Evolutionary conservation across 1,139 yeast genomes (phyloP).

Genomic region (Hemisphaericaspora subhashii): DNA sequence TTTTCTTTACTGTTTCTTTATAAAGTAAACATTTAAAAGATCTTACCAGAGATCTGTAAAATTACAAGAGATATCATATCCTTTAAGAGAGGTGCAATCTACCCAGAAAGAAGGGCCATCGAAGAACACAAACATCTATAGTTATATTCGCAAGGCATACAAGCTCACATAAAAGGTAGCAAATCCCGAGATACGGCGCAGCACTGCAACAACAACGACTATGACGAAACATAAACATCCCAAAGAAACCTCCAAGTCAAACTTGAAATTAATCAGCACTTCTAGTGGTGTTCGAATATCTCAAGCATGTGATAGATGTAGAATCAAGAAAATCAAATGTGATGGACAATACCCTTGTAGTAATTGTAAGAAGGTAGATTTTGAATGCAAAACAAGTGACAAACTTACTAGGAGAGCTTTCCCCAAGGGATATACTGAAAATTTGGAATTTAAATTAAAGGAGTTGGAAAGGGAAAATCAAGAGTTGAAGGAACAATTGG

Average conservation of each 20-base stretch:
- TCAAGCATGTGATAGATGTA: slow-evolving; percentile 80
- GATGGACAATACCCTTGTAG: slow-evolving; percentile 73
- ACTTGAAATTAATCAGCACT: slow-evolving; percentile 42
- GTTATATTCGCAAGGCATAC: neutral
- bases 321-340: slow-evolving; percentile 75
- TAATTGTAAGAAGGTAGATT: slow-evolving; percentile 62
- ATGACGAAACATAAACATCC: slow-evolving; percentile 5
- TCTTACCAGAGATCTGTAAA: neutral
- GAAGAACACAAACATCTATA: neutral
- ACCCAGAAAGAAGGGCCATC: neutral
- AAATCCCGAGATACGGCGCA: neutral
- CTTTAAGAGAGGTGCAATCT: too few species aligned
- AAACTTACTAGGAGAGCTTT: slow-evolving; percentile 71
- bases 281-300: slow-evolving; percentile 52
- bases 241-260: slow-evolving; percentile 22
- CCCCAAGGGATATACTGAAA: slow-evolving; percentile 76
- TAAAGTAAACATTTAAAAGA: too few species aligned
- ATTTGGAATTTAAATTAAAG: slow-evolving; percentile 61
- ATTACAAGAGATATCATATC: too few species aligned
- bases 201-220: neutral
- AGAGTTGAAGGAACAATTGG: slow-evolving; percentile 26
- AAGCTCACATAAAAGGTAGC: neutral
- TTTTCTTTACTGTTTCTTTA: too few species aligned
- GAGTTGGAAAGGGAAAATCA: slow-evolving; percentile 61
- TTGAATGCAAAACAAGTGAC: slow-evolving; percentile 70